Conservation (phyloP, 129 eudicot species). For the Flaveria bidentis region DNA sequence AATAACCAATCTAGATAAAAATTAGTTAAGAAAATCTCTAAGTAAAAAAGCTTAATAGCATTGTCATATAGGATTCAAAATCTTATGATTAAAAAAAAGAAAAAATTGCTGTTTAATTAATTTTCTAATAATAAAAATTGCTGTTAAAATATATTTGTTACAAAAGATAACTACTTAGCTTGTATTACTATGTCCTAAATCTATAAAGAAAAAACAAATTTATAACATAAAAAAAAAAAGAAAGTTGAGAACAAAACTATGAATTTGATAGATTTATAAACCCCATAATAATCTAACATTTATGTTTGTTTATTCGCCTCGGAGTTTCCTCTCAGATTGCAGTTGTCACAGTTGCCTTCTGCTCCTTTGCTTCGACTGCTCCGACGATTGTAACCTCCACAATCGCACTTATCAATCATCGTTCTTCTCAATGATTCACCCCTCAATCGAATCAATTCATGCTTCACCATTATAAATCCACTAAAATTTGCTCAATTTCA, state of each 20-base stretch:
- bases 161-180: neutral
- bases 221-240: neutral
- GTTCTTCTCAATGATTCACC: conserved; percentile 27
- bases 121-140: too few species aligned
- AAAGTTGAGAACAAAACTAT: neutral
- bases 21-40: too few species aligned
- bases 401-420: conserved; percentile 15
- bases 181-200: conserved; percentile 34
- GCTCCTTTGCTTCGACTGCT: conserved; percentile 42
- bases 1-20: too few species aligned
- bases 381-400: conserved; percentile 30
- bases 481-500: neutral
- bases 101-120: too few species aligned
- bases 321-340: conserved; percentile 38
- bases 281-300: neutral
- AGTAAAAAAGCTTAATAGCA: too few species aligned
- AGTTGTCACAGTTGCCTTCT: conserved; percentile 36
- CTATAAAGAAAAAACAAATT: neutral
- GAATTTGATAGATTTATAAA: neutral
- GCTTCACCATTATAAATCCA: conserved; percentile 27
- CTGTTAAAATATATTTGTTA: too few species aligned
- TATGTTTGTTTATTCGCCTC: conserved; percentile 29
- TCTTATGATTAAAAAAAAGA: too few species aligned
- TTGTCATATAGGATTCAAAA: too few species aligned
- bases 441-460: conserved; percentile 24